A percentile compares a stretch with the other conserved stretches of the same genome.
Evolutionary conservation across 1,139 yeast species (phyloP).

Genomic region (Zygotorulaspora mrakii): DNA sequence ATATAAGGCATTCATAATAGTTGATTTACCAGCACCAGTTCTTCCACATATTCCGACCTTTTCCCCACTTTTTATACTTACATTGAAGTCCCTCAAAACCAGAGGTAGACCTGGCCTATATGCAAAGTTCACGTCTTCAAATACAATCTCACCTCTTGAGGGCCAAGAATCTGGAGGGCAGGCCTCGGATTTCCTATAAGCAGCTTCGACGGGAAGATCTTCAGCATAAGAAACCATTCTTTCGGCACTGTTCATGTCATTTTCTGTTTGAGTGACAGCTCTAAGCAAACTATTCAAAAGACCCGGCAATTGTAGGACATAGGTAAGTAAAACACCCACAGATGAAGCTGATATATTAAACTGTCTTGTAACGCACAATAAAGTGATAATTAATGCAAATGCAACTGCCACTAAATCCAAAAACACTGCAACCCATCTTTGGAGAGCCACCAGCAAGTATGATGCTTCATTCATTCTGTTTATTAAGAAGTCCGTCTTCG

Average conservation of each 20-base stretch:
- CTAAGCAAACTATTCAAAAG: conserved; percentile 50
- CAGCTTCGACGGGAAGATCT: conserved; percentile 62
- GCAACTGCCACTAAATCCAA: conserved; percentile 52
- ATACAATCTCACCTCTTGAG: conserved; percentile 49
- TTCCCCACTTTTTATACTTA: conserved; percentile 45
- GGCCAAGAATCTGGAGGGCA: conserved; percentile 65
- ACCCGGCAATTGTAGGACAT: conserved; percentile 53
- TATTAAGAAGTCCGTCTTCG: conserved; percentile 47
- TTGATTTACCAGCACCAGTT: conserved; percentile 64
- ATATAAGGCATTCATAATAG: conserved; percentile 55
- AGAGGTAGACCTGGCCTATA: conserved; percentile 75
- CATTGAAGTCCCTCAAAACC: conserved; percentile 58
- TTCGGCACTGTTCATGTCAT: conserved; percentile 84
- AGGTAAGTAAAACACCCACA: conserved; percentile 69
- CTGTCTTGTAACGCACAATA: conserved; percentile 63
- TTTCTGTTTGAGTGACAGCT: conserved; percentile 66
- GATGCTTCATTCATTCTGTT: conserved; percentile 72
- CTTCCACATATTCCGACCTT: conserved; percentile 62
- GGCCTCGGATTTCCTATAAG: conserved; percentile 49
- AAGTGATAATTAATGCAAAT: conserved; percentile 46
- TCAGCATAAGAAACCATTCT: conserved; percentile 69
- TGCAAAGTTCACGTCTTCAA: conserved; percentile 56
- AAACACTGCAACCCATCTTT: conserved; percentile 73
- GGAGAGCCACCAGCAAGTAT: conserved; percentile 61
- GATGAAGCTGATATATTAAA: conserved; percentile 64